Evolutionary conservation across 192 early-diverging fungal genomes (phyloP), one percentile per base, ranked within the genome.

Genomic region (Chytriomyces confervae): DNA sequence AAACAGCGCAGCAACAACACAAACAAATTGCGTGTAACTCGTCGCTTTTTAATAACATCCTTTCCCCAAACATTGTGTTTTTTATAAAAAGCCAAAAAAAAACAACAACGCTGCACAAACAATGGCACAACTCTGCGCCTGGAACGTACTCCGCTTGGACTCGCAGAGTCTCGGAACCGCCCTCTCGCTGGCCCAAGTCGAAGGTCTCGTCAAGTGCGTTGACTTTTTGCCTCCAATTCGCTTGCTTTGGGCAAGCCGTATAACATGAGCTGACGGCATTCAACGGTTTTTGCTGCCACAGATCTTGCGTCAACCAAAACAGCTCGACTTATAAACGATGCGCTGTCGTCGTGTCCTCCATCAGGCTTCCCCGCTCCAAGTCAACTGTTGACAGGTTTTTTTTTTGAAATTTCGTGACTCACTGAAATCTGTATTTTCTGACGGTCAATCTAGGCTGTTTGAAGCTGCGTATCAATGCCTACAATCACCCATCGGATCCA

Each of bases 281-380:
- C 13, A 27, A 20, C 11, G 6, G 2, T 5, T 11, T 11, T 64
- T 11, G 63, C 13, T 16, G 3, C 27, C 6, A 1, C 63, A 16
- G n/a, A 23, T 65, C 16, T 7, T 46, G 18, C 29, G 5, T n/a
- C 43, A 13, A 5, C 8, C 13, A 46, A 13, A 18, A 36, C 13
- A 16, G 5, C 53, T 13, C 53, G 16, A 20, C 3, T 0, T 16
- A 16, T 27, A 61, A 63, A 1, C 53, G 72, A 45, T 18, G 18
- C 7, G 72, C 72, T 20, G 62, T 74, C 8, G 72, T 74, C 8
- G 72, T 74, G 11, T 74, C 72, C 7, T 61, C 72, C 18, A 62
- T 74, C 13, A 20, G 45, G 36, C 16, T 45, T 8, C 72, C 49
- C 13, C 36, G 66, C n/a, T 29, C 24, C 8, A 57, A 70, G 51